A percentile compares a stretch with the other conserved stretches of the same genome.
These are phyloP conservation scores for Chaetomium globosum DNA, from an alignment of 2,329 filamentous ascomycete species.

Conservation along the genomic window DNA sequence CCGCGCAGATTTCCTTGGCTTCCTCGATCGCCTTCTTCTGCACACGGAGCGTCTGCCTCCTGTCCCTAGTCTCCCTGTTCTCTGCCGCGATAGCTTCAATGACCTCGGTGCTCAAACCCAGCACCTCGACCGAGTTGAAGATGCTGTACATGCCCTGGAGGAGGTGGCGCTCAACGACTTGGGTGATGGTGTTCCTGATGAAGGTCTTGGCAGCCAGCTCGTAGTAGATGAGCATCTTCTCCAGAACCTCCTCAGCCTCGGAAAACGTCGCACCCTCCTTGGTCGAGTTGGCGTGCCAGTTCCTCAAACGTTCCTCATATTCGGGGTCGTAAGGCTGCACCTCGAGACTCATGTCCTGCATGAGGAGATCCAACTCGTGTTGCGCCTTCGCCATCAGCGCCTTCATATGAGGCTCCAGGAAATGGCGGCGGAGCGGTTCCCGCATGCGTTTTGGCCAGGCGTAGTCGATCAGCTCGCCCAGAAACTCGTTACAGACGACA, in stretches of 20 bases:
- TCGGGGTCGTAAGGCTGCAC: constrained; percentile 58
- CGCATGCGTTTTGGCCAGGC: constrained; percentile 56
- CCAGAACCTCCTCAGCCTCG: constrained; percentile 56
- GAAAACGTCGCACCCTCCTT: constrained; percentile 52
- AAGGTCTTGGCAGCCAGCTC: constrained; percentile 57
- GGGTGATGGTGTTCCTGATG: constrained; percentile 56
- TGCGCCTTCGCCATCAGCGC: constrained; percentile 52
- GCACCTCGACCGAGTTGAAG: constrained; percentile 56
- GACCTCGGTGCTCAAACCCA: constrained; percentile 49
- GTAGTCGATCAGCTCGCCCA: constrained; percentile 55
- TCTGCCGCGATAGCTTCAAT: constrained; percentile 57
- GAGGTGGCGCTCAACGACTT: constrained; percentile 55
- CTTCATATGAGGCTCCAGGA: constrained; percentile 54
- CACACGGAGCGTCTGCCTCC: constrained; percentile 51
- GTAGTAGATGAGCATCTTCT: constrained; percentile 61
- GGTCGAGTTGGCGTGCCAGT: constrained; percentile 50
- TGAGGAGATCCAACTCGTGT: constrained; percentile 50
- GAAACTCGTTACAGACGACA: constrained; percentile 58
- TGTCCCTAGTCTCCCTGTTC: constrained; percentile 56
- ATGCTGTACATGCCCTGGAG: constrained; percentile 55
- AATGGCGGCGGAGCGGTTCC: constrained; percentile 53
- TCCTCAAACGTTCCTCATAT: constrained; percentile 54
- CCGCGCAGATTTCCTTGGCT: constrained; percentile 53
- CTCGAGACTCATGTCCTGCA: constrained; percentile 56
- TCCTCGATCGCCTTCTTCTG: constrained; percentile 57